Conservation (phyloP, 2,329 filamentous ascomycete species). For the Pestalotiopsis sp. region DNA sequence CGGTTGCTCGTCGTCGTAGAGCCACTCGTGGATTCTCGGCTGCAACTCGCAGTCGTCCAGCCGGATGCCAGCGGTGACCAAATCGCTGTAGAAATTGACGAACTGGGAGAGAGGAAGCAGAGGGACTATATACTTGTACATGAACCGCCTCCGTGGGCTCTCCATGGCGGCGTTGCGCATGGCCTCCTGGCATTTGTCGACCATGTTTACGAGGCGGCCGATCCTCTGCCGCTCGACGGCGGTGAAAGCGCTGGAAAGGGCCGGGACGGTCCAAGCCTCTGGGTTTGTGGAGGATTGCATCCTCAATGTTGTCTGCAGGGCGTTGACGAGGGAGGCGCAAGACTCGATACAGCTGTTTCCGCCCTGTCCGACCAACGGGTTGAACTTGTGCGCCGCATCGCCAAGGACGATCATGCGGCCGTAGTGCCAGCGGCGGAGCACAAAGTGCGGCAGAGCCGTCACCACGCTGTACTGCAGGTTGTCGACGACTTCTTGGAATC, state of each 20-base stretch:
- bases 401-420: slow-evolving; percentile 1
- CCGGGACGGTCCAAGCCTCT: background rate
- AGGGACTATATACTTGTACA: background rate
- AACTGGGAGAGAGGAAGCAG: background rate
- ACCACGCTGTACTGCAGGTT: background rate
- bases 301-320: background rate
- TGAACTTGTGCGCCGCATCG: slow-evolving; percentile 12
- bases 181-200: slow-evolving; percentile 8
- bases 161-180: slow-evolving; percentile 1
- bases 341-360: slow-evolving; percentile 10
- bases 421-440: slow-evolving; percentile 4
- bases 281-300: background rate
- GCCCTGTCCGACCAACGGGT: slow-evolving; percentile 10
- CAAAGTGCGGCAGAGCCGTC: slow-evolving; percentile 12
- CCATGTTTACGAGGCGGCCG: slow-evolving; percentile 1
- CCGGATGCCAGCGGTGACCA: slow-evolving; percentile 5
- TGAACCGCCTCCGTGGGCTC: background rate
- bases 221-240: slow-evolving; percentile 6
- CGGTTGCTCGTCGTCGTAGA: slow-evolving; percentile 6
- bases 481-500: background rate
- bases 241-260: background rate
- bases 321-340: slow-evolving; percentile 4
- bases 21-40: background rate
- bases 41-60: background rate
- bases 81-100: slow-evolving; percentile 1